These are phyloP conservation scores for Monilinia vaccinii-corymbosi DNA, from an alignment of 2,329 filamentous ascomycete species.

Conservation along the genomic window DNA sequence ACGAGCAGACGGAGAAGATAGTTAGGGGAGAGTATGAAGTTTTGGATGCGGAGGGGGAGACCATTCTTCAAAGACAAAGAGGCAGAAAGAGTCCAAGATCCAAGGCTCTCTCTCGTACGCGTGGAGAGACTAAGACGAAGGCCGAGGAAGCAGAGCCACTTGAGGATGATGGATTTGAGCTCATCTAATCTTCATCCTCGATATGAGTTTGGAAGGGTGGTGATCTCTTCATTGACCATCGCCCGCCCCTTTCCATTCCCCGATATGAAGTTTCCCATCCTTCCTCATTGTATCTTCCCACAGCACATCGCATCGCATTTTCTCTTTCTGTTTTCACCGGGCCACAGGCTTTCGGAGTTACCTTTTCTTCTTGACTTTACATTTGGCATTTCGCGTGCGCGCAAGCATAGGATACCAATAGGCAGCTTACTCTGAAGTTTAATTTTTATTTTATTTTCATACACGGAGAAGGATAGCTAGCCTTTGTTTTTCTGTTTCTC, in stretches of 20 bases:
- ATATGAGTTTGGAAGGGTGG: not conserved
- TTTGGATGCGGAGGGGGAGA: slow-evolving; percentile 28
- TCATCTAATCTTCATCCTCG: slow-evolving; percentile 20
- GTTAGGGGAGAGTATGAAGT: slow-evolving; percentile 29
- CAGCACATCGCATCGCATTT: not conserved
- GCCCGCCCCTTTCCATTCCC: not conserved
- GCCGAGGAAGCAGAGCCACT: slow-evolving; percentile 12
- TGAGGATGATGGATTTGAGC: slow-evolving; percentile 29
- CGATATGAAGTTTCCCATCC: not conserved
- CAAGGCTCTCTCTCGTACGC: slow-evolving; percentile 11
- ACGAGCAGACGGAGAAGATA: slow-evolving; percentile 28
- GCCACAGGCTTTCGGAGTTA: not conserved
- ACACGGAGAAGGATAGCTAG: slow-evolving; percentile 11
- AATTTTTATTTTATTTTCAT: not conserved
- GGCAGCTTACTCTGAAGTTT: slow-evolving; percentile 9
- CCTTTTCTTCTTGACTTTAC: not conserved
- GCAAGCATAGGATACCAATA: not conserved
- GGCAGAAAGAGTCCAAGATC: slow-evolving; percentile 26
- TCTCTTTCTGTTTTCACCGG: not conserved
- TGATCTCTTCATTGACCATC: not conserved
- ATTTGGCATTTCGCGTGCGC: not conserved
- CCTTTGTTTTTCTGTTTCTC: slow-evolving; percentile 6
- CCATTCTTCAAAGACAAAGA: slow-evolving; percentile 19
- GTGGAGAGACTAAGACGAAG: not conserved
- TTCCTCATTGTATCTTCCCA: not conserved